Base-by-base conservation (phyloP, 352 stramenopile species). In the Globisporangium paroecandrum region DNA sequence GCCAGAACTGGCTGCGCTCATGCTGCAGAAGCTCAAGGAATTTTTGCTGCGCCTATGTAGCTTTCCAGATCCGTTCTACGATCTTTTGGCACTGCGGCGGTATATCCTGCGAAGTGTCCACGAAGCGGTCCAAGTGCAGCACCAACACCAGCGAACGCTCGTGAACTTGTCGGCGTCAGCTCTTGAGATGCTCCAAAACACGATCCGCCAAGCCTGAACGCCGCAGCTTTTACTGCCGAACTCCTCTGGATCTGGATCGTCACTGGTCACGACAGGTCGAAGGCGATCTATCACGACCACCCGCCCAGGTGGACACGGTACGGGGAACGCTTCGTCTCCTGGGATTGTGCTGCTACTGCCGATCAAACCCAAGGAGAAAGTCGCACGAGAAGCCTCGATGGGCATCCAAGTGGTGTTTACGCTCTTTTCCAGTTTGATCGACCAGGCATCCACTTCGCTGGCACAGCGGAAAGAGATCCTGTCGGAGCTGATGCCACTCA, bases 81-180 rank as follows among this genome's bases (percentile, higher is more conserved):
- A 84, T 8, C 64, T 90, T 7, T 74, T 92, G 4, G 71, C 73
- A 25, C 69, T 93, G 29, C 72, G 81, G 1, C 70, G 76, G 0
- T 75, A 87, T 34, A 84, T 94, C 56, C 69, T 94, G 41, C 73
- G 77, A 0, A 84, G 75, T 29, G 77, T 94, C 43, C 77, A 88
- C 51, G 81, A 87, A 4, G 82, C 82, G 0, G 72, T 88, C 6
- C 65, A 69, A 0, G 43, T 69, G 13, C 78, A 87, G 38, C 81
- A 87, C 43, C 77, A 83, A 43, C 78, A 87, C n/a, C 69, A 77
- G 46, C 71, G 72, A 32, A 54, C 71, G 13, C 58, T 68, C 4
- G 22, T 73, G 4, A 36, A 51, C 20, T 13, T 69, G 13, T 60
- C 60, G 22, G 22, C 38, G 1, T 32, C 56, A 3, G 51, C 34